Evolutionary conservation across 768 basidiomycete species (phyloP), one percentile per base, ranked within the genome.

Genomic region (Mycena metata): DNA sequence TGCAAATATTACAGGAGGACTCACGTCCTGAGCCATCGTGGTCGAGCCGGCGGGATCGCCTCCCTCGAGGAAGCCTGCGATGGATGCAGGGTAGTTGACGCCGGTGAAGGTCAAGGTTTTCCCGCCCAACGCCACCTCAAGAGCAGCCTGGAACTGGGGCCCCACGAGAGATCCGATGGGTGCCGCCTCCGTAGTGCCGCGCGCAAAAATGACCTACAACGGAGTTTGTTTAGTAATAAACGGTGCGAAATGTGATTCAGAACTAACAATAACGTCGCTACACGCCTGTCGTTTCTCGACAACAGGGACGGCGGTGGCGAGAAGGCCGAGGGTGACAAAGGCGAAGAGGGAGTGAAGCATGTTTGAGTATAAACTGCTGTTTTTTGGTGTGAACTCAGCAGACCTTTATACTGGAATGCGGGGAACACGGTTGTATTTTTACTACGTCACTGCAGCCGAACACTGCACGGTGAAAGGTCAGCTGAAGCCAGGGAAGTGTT

Each of bases 81-180:
- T 68, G 36, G 49, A 68, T 0, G 82, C 82, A 0, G 82, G 70
- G 41, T 83, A 83, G 52, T 79, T 60, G 26, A 83, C 78, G 16
- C 82, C 82, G 13, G 75, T 72, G 64, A 84, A 84, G 35, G 69
- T 78, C 21, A 83, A 71, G 1, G 79, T 72, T 61, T 72, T 76
- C 0, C 74, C 69, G 3, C 73, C 77, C 10, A 82, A 66, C 5
- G 77, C 76, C 5, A 68, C 45, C 43, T 66, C 66, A 33, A 83
- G 75, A 1, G 80, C 80, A 5, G 73, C 16, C 45, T 74, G 62
- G 73, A 84, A 78, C 19, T 77, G 78, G 16, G 82, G 82, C 5
- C 83, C 83, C 16, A 84, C 81, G 46, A 81, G 66, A 9, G 71
- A 69, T 11, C 82, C 82, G 33, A 83, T 77, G 8, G 79, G 79